A percentile compares a stretch with the other conserved stretches of the same genome.
phyloP scores from a whole-genome alignment of 495 filamentous ascomycete genomes.

The Hyaloscypha hepaticicola region DNA sequence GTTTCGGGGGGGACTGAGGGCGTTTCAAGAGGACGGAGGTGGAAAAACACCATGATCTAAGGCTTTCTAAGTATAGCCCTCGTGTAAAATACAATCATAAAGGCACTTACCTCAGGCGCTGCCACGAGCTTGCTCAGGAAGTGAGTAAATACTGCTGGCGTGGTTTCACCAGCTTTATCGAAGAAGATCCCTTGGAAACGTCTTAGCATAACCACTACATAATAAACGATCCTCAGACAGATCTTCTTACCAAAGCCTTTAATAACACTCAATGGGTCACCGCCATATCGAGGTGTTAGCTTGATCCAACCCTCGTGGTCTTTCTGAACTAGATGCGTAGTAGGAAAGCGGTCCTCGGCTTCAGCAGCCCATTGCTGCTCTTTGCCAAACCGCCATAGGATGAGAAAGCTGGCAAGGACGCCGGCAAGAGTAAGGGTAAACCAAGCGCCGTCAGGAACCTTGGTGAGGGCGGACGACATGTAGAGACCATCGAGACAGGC shows the following conservation, averaged over 20 bases:
- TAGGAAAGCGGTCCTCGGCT: constrained; percentile 53
- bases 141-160: constrained; percentile 60
- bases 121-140: constrained; percentile 60
- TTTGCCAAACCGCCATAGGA: constrained; percentile 73
- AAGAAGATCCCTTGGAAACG: constrained; percentile 60
- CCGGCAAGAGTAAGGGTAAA: constrained; percentile 63
- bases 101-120: constrained; percentile 46
- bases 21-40: constrained; percentile 55
- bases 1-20: constrained; percentile 45
- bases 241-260: constrained; percentile 46
- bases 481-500: constrained; percentile 65
- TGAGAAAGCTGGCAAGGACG: constrained; percentile 55
- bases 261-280: constrained; percentile 43
- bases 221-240: no score
- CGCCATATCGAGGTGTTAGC: constrained; percentile 43
- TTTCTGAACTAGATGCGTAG: constrained; percentile 39
- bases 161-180: constrained; percentile 57
- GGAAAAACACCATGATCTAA: constrained; percentile 53
- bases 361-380: constrained; percentile 71
- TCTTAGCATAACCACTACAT: no score
- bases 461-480: constrained; percentile 62
- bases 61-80: neutral
- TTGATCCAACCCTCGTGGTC: constrained; percentile 29
- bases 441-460: constrained; percentile 72
- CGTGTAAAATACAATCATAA: no score